Base-by-base conservation (phyloP, 2,329 filamentous ascomycete species). In the Aspergillus pseudoglaucus region DNA sequence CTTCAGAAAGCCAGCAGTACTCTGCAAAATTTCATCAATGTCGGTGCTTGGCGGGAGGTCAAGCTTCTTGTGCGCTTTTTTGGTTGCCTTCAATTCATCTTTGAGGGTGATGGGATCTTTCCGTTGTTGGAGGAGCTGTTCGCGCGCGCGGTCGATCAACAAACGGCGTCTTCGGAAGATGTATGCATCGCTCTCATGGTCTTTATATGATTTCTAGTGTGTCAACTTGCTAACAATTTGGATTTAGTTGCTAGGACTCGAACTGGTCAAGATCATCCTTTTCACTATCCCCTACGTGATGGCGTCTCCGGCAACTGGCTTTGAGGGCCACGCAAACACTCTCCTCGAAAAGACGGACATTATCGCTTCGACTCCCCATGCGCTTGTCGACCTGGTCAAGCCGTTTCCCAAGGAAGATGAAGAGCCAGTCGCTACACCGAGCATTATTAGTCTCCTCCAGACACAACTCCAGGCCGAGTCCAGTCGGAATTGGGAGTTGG, bases 191-290 rank as follows among this genome's bases (percentile, higher is more conserved):
- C 10, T 30, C 14, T n/a, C 33, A n/a, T n/a, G 33, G 14, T 35
- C 32, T 15, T 15, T 22, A 32, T 39, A 38, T 39, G 25, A 18
- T 22, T 14, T 10, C 22, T 41, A 20, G 22, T 22, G 23, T 43
- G 6, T 38, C 32, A 10, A 14, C 10, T 6, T 32, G 45, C 52
- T 62, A 48, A 64, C 49, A 23, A 42, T 39, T 39, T 45, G 50
- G 50, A 52, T 53, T 59, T 54, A 82, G 77, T 71, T 80, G 39
- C 71, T 85, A 44, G 81, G 82, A 17, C 71, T 94, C 38, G 93
- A 97, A 72, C 80, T 98, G 30, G 90, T 96, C 66, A 97, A 96
- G 71, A 90, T 96, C 59, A 96, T 98, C 55, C 81, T 97, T 40
- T 81, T 96, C 43, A 95, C 91, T 0, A 87, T 98, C 49, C 91